phyloP scores from a whole-genome alignment of 495 filamentous ascomycete species.

The Schizothecium vesticola region DNA sequence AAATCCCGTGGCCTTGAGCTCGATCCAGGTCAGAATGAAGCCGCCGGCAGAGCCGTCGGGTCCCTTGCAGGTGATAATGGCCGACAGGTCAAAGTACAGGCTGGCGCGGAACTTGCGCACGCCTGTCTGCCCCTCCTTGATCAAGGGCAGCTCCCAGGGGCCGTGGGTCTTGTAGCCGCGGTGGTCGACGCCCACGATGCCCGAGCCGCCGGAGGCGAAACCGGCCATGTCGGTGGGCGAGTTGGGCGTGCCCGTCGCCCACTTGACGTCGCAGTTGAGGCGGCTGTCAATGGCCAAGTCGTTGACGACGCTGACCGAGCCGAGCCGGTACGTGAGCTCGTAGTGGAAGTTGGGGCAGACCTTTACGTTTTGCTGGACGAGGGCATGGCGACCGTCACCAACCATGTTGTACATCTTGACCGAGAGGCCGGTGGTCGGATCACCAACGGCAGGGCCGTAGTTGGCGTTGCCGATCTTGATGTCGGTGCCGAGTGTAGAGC shows the following conservation, averaged over 20 bases:
- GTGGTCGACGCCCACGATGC: background rate
- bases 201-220: background rate
- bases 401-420: constrained; percentile 2
- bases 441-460: background rate
- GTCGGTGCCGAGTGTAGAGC: background rate
- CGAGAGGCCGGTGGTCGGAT: background rate
- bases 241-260: background rate
- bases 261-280: constrained; percentile 1
- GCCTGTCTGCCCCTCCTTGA: constrained; percentile 1
- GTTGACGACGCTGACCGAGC: constrained; percentile 2
- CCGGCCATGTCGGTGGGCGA: background rate
- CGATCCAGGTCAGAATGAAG: background rate
- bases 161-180: background rate
- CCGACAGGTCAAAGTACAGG: constrained; percentile 1
- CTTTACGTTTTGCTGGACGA: constrained; percentile 3
- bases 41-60: too few relatives aligned
- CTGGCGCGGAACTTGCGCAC: background rate
- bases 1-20: background rate
- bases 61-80: background rate
- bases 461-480: background rate
- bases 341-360: constrained; percentile 2
- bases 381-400: background rate
- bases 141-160: background rate
- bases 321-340: constrained; percentile 3
- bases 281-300: background rate